Evolutionary conservation across 805 yeast species (phyloP), one percentile per base, ranked within the genome.

Genomic region (Myxozyma sirexii): DNA sequence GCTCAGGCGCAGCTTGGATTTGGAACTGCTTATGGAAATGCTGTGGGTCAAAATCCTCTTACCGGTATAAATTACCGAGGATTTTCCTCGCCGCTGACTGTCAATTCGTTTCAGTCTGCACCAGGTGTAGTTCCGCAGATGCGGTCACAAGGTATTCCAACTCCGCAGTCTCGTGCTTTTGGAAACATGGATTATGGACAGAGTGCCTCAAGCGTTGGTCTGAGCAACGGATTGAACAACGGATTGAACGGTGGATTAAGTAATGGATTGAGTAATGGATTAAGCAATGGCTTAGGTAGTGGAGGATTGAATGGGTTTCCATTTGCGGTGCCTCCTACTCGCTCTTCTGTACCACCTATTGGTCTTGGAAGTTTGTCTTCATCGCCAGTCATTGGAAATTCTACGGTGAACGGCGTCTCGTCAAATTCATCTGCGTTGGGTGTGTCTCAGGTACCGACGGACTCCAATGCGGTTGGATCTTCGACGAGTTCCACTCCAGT

Each of bases 51-150:
- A n/a, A 12, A 23, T 7, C n/a, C 45, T 19, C 45, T 48, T 12
- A 23, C 53, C 4, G 43, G 53, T 7, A 48, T 50, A 24, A 39
- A 33, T 24, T 56, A 57, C 35, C 41, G 60, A 4, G 57, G 57
- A 2, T 57, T 57, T 45, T 31, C 57, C 13, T 57, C 60, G 24
- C 60, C 60, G 2, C 27, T 57, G 52, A 51, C 35, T 19, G 53
- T 54, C 8, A 52, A 45, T 39, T 44, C 41, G n/a, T 57, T 51
- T 41, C 48, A 41, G 17, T 39, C 54, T 10, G 45, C 41, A 8
- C 21, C 49, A 15, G 39, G 41, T 46, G 39, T 19, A 13, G 29
- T 42, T 5, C 56, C 41, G 19, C 60, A 43, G 26, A 26, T 48
- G 2, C 26, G 56, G 33, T 45, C 49, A 5, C 55, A 49, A 47